These are phyloP conservation scores for Alternaria rosae DNA, from an alignment of 2,329 filamentous ascomycete genomes.

Conservation along the genomic window DNA sequence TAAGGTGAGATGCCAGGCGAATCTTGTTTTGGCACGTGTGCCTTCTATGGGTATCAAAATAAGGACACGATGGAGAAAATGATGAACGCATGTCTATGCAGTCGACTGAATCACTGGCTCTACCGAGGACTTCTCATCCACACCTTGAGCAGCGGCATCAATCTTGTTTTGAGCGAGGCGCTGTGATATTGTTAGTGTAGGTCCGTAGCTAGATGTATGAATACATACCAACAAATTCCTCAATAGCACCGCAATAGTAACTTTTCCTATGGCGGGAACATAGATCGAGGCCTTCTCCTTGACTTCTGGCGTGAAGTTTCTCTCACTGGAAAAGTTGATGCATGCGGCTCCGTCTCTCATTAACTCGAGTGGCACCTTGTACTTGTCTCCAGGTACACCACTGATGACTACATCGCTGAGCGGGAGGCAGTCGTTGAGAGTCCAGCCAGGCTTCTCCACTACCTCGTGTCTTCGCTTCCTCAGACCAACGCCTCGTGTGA, in stretches of 20 bases:
- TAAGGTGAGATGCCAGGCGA: neutral
- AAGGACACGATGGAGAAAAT: neutral
- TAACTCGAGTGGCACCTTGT: conserved; percentile 85
- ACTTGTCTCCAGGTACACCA: conserved; percentile 85
- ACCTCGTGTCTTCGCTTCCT: conserved; percentile 87
- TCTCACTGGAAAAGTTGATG: conserved; percentile 96
- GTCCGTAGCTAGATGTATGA: neutral
- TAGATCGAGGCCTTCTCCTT: conserved; percentile 98
- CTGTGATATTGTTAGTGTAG: conserved; percentile 33
- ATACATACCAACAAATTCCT: conserved; percentile 82
- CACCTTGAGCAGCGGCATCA: conserved; percentile 38
- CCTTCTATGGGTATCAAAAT: conserved; percentile 41
- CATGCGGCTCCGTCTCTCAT: conserved; percentile 93
- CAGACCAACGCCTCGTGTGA: conserved; percentile 87
- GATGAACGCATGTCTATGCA: neutral
- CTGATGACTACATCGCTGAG: conserved; percentile 94
- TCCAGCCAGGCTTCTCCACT: conserved; percentile 80
- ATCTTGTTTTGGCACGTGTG: conserved; percentile 21
- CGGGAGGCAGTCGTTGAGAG: conserved; percentile 80
- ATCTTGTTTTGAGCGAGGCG: conserved; percentile 56
- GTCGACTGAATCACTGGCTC: conserved; percentile 25
- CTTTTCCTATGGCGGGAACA: conserved; percentile 95
- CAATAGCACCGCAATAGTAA: conserved; percentile 90
- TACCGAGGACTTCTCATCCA: conserved; percentile 24
- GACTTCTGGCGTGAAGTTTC: conserved; percentile 89